Evolutionary conservation across 2,329 filamentous ascomycete genomes (phyloP), one percentile per base, ranked within the genome.

Genomic region (Coniochaeta ligniaria): DNA sequence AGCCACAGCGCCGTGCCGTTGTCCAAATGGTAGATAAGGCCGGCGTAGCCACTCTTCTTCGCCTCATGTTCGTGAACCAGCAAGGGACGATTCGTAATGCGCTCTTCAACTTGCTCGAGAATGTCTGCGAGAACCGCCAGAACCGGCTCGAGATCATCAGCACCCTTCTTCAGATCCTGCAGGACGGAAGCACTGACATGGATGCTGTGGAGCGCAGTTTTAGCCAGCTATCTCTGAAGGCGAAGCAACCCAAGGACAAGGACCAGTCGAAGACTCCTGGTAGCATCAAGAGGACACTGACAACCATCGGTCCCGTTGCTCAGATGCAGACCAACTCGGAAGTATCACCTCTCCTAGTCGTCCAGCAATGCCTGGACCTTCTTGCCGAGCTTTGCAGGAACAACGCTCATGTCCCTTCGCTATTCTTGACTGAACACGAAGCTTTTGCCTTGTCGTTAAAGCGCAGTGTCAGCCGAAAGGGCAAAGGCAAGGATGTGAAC

Each of bases 21-120:
- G 90, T 96, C 26, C 95, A 99, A 72, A 96, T 99, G 89, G 84
- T 99, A 33, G 95, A 99, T 74, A 97, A 96, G 75, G 84, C 93
- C 55, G 95, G 96, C 28, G 88, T 99, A 65, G 95, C 96, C 28
- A 98, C 95, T n/a, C 79, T 99, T 36, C 82, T 99, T 50, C 91
- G 96, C n/a, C 83, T 99, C 11, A 97, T 99, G 94, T 99, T 99
- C 73, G 92, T 98, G 68, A 90, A 91, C 56, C 91, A 97, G 66
- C 91, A 94, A 65, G 91, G 91, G 24, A 95, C 91, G 63, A 89
- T 95, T 57, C 91, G 92, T 66, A 86, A 83, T 63, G 90, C 92
- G 62, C 81, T 99, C 59, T 94, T 95, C 71, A 88, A 89, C 60
- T 91, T 99, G 59, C 87, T 99, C 58, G 86, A 91, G 63, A 92